Evolutionary conservation across 768 basidiomycete genomes (phyloP).

Genomic region (Dioszegia hungarica): DNA sequence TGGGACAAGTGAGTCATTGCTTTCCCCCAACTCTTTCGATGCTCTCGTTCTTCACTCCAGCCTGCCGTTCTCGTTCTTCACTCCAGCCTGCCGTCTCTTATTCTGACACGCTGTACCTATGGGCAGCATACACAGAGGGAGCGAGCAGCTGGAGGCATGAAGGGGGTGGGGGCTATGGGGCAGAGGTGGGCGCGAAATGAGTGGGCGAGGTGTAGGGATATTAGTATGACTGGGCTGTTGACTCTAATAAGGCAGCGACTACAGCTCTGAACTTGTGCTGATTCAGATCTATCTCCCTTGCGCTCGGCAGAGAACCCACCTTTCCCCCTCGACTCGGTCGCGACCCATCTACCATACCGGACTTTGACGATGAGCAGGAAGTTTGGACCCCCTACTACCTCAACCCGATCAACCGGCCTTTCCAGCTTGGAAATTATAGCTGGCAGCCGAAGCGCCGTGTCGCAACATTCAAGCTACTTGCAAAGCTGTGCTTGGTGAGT

Average conservation of each 20-base stretch:
- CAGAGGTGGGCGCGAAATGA: no score
- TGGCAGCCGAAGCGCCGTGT: constrained; percentile 1
- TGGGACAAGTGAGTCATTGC: constrained; percentile 14
- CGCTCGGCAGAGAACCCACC: constrained; percentile 13
- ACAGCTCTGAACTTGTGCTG: not conserved
- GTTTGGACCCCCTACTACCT: constrained; percentile 10
- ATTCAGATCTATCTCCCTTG: constrained; percentile 8
- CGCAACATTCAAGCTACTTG: constrained; percentile 1
- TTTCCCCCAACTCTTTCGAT: no score
- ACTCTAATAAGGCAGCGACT: no score
- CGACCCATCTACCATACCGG: constrained; percentile 8
- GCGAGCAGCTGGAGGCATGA: no score
- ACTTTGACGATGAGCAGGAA: constrained; percentile 15
- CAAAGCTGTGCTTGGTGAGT: constrained; percentile 3
- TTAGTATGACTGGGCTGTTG: no score
- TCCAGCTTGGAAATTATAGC: constrained; percentile 6
- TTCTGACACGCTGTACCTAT: no score
- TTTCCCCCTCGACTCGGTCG: constrained; percentile 6
- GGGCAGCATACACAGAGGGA: no score
- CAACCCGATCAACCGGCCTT: constrained; percentile 10
- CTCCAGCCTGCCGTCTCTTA: no score
- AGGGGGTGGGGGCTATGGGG: no score
- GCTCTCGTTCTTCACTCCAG: no score
- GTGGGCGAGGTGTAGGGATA: no score
- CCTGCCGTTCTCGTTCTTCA: no score